Conservation (phyloP, 345 rosid genomes). For the Syzygium oleosum region DNA sequence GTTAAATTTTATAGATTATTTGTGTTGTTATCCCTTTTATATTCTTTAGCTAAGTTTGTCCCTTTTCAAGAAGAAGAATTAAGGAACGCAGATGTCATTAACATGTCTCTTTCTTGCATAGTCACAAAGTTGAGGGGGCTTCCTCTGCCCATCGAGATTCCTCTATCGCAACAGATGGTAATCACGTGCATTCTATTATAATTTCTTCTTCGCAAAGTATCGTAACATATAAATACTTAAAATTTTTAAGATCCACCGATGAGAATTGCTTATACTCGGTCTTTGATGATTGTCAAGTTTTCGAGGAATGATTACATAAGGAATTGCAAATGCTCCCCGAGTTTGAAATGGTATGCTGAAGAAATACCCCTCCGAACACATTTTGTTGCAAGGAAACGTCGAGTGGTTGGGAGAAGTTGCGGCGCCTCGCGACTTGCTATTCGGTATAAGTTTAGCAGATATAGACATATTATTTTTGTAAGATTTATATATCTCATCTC, state of each 20-base stretch:
- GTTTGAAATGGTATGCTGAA: fast-evolving
- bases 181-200: neutral
- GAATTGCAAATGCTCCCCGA: neutral
- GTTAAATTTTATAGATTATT: too few relatives aligned
- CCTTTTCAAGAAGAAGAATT: neutral
- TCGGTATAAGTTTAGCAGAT: neutral
- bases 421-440: neutral
- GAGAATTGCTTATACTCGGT: neutral
- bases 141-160: neutral
- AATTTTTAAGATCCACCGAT: neutral
- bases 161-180: fast-evolving
- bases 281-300: fast-evolving
- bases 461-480: neutral
- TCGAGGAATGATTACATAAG: fast-evolving
- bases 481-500: neutral
- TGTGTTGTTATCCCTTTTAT: too few relatives aligned
- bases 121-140: neutral
- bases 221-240: neutral
- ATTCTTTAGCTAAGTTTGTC: too few relatives aligned
- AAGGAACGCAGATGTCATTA: neutral
- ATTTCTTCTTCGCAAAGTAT: neutral
- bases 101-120: neutral
- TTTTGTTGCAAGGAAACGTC: neutral
- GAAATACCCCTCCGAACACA: neutral
- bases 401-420: neutral